Conservation (phyloP, 306 rosid species). For the Corylus heterophylla region DNA sequence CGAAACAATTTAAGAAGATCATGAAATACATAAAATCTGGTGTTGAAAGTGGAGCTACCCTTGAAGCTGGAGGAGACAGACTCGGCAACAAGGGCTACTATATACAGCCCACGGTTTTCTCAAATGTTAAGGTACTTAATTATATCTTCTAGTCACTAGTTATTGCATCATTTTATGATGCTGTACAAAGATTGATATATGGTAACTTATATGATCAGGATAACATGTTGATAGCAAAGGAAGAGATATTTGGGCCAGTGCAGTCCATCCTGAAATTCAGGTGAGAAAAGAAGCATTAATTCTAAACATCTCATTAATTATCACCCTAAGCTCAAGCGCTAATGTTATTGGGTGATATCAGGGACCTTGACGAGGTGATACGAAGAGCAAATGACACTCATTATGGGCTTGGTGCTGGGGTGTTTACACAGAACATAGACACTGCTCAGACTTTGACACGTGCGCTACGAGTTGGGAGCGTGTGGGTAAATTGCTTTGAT, state of each 20-base stretch:
- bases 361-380: slow-evolving; percentile 73
- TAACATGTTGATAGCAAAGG: slow-evolving; percentile 77
- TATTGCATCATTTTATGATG: background rate
- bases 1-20: slow-evolving; percentile 43
- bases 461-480: slow-evolving; percentile 74
- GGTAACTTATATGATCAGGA: slow-evolving; percentile 48
- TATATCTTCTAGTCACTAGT: slow-evolving; percentile 11
- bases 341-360: slow-evolving; percentile 32
- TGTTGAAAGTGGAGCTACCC: slow-evolving; percentile 73
- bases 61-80: slow-evolving; percentile 87
- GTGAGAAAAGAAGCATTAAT: slow-evolving; percentile 41
- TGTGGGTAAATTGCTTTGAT: slow-evolving; percentile 81
- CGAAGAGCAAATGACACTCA: slow-evolving; percentile 62
- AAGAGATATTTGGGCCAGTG: slow-evolving; percentile 94
- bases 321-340: background rate
- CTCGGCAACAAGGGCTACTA: slow-evolving; percentile 72
- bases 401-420: slow-evolving; percentile 91
- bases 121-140: slow-evolving; percentile 64
- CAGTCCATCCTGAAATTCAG: slow-evolving; percentile 81
- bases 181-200: slow-evolving; percentile 1
- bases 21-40: slow-evolving; percentile 67
- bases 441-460: slow-evolving; percentile 76
- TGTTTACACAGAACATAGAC: slow-evolving; percentile 65
- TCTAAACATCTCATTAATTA: background rate
- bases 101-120: slow-evolving; percentile 86